Conservation (phyloP, 805 yeast genomes). For the Vanderwaltozyma polyspora region DNA sequence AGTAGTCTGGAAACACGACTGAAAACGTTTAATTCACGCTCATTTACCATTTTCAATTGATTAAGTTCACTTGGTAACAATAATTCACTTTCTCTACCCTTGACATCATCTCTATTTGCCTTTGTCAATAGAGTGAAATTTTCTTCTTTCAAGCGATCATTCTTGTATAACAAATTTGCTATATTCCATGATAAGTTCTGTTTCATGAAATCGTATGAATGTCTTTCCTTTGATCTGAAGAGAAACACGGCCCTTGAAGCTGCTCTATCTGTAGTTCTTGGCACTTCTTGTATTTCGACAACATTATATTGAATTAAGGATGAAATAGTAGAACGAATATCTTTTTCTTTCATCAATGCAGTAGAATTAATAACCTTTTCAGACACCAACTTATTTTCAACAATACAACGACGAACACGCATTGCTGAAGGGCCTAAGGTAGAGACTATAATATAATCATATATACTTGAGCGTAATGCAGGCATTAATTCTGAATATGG, state of each 20-base stretch:
- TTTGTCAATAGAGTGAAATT: slow-evolving; percentile 63
- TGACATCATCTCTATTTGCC: slow-evolving; percentile 82
- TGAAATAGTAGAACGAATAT: slow-evolving; percentile 60
- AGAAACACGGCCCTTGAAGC: slow-evolving; percentile 80
- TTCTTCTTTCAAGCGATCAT: slow-evolving; percentile 44
- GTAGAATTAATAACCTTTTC: slow-evolving; percentile 71
- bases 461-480: slow-evolving; percentile 36
- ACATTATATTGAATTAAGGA: slow-evolving; percentile 58
- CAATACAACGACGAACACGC: slow-evolving; percentile 67
- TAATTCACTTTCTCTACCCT: slow-evolving; percentile 66
- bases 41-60: slow-evolving; percentile 52
- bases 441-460: slow-evolving; percentile 47
- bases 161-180: slow-evolving; percentile 38
- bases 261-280: slow-evolving; percentile 82
- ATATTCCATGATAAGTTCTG: slow-evolving; percentile 38
- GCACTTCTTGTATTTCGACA: slow-evolving; percentile 85
- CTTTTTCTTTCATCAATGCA: slow-evolving; percentile 67
- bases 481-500: slow-evolving; percentile 47
- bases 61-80: slow-evolving; percentile 64
- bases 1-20: slow-evolving; percentile 47
- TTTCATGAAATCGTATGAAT: slow-evolving; percentile 37
- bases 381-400: slow-evolving; percentile 59
- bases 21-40: slow-evolving; percentile 42
- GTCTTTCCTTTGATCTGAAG: slow-evolving; percentile 56
- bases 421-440: slow-evolving; percentile 58